phyloP scores from a whole-genome alignment of 495 filamentous ascomycete species.

The Penicillium parvum region DNA sequence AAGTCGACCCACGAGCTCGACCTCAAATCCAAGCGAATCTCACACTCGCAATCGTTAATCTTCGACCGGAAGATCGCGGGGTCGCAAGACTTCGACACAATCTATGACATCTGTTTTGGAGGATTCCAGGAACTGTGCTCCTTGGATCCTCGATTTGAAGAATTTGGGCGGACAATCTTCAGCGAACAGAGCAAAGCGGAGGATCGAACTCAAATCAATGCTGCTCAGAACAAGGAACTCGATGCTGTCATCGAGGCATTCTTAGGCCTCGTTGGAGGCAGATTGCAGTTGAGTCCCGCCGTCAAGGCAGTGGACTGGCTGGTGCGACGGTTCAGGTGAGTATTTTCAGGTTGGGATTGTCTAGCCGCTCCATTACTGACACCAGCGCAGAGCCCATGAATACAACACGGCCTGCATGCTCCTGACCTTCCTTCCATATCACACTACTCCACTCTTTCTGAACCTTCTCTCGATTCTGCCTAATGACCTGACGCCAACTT shows the following conservation, averaged over 20 bases:
- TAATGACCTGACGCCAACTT: constrained; percentile 61
- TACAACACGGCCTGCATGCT: constrained; percentile 75
- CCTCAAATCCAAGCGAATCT: constrained; percentile 79
- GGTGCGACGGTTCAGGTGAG: constrained; percentile 81
- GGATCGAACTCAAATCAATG: constrained; percentile 80
- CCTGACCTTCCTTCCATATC: constrained; percentile 90
- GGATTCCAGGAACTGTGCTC: constrained; percentile 87
- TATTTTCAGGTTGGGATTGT: neutral
- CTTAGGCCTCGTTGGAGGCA: constrained; percentile 68
- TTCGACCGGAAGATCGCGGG: constrained; percentile 79
- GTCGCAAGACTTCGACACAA: constrained; percentile 78
- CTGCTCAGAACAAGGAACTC: constrained; percentile 72
- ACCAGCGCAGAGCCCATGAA: constrained; percentile 69
- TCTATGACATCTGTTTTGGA: constrained; percentile 81
- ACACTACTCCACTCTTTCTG: constrained; percentile 73
- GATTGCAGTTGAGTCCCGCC: constrained; percentile 75
- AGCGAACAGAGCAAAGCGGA: constrained; percentile 84
- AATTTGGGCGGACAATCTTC: constrained; percentile 71
- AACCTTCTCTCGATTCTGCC: constrained; percentile 82
- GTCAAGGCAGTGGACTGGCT: constrained; percentile 94
- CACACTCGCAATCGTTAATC: constrained; percentile 87
- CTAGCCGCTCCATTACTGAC: too few species aligned
- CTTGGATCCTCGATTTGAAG: constrained; percentile 69
- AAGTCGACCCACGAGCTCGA: constrained; percentile 76
- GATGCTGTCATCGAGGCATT: constrained; percentile 75